Evolutionary conservation across 331 rosid genomes (phyloP), one percentile per base, ranked within the genome.

Genomic region (Quercus lobata): DNA sequence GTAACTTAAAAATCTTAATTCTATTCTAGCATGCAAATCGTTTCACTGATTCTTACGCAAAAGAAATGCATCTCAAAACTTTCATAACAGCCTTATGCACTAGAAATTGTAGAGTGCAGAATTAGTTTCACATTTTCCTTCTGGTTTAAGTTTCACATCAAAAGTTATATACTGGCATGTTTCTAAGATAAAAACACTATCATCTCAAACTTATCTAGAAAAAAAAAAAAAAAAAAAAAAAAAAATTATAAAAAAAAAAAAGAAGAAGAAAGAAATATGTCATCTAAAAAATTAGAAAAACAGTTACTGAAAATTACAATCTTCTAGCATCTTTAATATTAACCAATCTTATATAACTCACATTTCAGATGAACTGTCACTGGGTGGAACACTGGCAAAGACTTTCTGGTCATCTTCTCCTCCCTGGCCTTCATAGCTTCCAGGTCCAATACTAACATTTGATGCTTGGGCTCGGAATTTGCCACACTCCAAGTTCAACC

Each of bases 391-490:
- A 72, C 71, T 75, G 56, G 90, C 73, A 82, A 80, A 58, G 56
- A 86, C 73, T 74, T 87, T 84, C 61, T 76, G 80, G 34, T 81
- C 77, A 37, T 85, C 89, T 55, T 85, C 85, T 79, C 75, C 93
- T 57, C 80, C 86, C 71, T 68, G 83, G 80, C 81, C 90, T 68
- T 88, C 90, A 82, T 84, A 87, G 78, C 90, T 94, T 73, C 90
- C 92, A 18, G 97, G 86, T 84, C 94, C 97, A 25, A 93, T 58
- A 34, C 94, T 80, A 76, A 82, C 75, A 85, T 93, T 91, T 55
- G 98, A 96, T 61, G 96, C 92, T 85, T 89, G 96, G 41, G 87
- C 90, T 79, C 85, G 85, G 80, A 86, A 57, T 24, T 34, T 81
- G 34, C 89, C 82, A 73, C 41, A 54, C 10, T 55, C 82, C 73